Evolutionary conservation across 768 basidiomycete species (phyloP).

Genomic region (Trametopsis cervina): DNA sequence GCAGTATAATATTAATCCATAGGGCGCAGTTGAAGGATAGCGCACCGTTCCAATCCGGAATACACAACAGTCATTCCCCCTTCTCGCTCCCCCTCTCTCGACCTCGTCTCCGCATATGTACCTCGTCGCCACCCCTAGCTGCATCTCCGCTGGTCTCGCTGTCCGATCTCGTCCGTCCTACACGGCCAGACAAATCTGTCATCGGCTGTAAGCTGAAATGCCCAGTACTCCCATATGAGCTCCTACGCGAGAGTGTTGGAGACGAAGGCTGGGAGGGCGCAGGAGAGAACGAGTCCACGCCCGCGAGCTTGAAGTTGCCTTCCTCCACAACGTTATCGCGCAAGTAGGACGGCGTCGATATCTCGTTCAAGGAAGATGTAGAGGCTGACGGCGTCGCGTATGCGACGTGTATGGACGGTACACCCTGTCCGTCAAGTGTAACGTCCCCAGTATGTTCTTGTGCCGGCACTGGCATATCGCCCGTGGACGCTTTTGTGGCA

Average conservation of each 20-base stretch:
- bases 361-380: not conserved
- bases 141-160: constrained; percentile 4
- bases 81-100: not conserved
- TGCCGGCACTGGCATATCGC: constrained; percentile 28
- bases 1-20: too few relatives aligned
- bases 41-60: too few relatives aligned
- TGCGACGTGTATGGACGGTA: constrained; percentile 10
- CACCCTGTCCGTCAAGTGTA: not conserved
- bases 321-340: constrained; percentile 17
- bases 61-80: not conserved
- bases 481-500: constrained; percentile 66
- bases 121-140: constrained; percentile 2
- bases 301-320: constrained; percentile 49
- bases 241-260: constrained; percentile 36
- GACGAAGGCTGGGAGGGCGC: constrained; percentile 61
- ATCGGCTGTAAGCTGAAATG: constrained; percentile 6
- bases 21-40: too few relatives aligned
- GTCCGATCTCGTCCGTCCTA: constrained; percentile 3
- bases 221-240: constrained; percentile 11
- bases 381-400: constrained; percentile 5
- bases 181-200: constrained; percentile 9
- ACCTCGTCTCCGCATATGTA: constrained; percentile 6
- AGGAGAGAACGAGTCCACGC: constrained; percentile 71
- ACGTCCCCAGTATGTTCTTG: constrained; percentile 7
- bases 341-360: constrained; percentile 8